Evolutionary conservation across 495 filamentous ascomycete genomes (phyloP).

Genomic region (Cercophora newfieldiana): DNA sequence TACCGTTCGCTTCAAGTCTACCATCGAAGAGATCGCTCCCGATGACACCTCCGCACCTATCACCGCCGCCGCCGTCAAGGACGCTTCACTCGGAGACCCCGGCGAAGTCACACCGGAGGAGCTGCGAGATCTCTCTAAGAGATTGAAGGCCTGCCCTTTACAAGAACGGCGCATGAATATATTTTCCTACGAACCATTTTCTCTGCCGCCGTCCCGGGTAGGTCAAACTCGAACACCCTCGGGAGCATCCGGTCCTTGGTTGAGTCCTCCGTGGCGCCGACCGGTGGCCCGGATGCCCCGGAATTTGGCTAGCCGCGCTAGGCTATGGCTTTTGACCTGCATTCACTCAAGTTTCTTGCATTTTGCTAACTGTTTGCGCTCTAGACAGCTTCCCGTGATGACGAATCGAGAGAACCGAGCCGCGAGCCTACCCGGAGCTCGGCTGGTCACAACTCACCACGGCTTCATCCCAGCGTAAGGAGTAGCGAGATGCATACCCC

Average conservation of each 20-base stretch:
- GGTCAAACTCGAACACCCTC: slow-evolving; percentile 36
- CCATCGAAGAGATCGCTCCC: slow-evolving; percentile 73
- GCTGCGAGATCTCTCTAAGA: slow-evolving; percentile 69
- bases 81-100: slow-evolving; percentile 30
- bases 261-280: background rate
- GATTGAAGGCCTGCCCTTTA: slow-evolving; percentile 68
- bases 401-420: slow-evolving; percentile 36
- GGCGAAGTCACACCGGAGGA: slow-evolving; percentile 56
- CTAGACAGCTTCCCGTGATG: slow-evolving; percentile 49
- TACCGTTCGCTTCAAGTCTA: slow-evolving; percentile 77
- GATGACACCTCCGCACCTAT: slow-evolving; percentile 34
- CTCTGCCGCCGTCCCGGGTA: slow-evolving; percentile 83
- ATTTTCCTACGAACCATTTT: slow-evolving; percentile 84
- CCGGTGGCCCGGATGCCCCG: background rate
- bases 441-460: slow-evolving; percentile 44
- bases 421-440: slow-evolving; percentile 39
- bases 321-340: background rate
- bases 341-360: background rate
- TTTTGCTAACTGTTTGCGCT: slow-evolving; percentile 18
- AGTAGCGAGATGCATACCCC: slow-evolving; percentile 77
- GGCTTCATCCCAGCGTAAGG: slow-evolving; percentile 41
- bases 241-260: background rate
- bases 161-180: slow-evolving; percentile 81
- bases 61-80: slow-evolving; percentile 19
- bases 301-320: background rate